Conservation (phyloP, 805 yeast species). For the Myxozyma melibiosi region DNA sequence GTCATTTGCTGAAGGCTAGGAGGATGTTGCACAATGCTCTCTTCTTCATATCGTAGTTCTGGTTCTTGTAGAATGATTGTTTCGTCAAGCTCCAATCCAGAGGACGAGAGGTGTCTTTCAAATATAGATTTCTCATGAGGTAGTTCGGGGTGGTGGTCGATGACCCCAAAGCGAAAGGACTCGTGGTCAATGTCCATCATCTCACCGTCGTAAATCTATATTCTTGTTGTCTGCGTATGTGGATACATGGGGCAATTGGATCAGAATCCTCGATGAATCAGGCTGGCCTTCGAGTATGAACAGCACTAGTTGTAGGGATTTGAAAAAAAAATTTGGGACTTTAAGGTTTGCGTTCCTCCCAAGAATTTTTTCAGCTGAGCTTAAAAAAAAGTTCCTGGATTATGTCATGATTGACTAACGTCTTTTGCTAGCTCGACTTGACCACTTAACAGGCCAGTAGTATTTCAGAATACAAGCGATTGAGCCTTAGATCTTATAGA, state of each 20-base stretch:
- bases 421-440: too few relatives aligned
- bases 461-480: too few relatives aligned
- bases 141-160: not conserved
- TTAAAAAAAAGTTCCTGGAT: too few relatives aligned
- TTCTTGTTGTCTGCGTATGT: too few relatives aligned
- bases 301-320: too few relatives aligned
- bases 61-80: not conserved
- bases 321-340: conserved; percentile 11
- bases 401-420: too few relatives aligned
- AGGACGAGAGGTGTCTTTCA: not conserved
- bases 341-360: conserved; percentile 3
- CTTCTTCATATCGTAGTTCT: not conserved
- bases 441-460: too few relatives aligned
- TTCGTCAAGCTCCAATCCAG: not conserved
- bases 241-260: too few relatives aligned
- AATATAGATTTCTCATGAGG: conserved; percentile 1
- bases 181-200: conserved; percentile 6
- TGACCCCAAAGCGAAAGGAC: not conserved
- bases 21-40: not conserved
- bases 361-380: too few relatives aligned
- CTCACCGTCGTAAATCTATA: not conserved
- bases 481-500: too few relatives aligned
- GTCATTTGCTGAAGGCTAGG: conserved; percentile 1
- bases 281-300: too few relatives aligned
- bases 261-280: too few relatives aligned